Evolutionary conservation across 345 rosid species (phyloP).

Genomic region (Euclidium syriacum): DNA sequence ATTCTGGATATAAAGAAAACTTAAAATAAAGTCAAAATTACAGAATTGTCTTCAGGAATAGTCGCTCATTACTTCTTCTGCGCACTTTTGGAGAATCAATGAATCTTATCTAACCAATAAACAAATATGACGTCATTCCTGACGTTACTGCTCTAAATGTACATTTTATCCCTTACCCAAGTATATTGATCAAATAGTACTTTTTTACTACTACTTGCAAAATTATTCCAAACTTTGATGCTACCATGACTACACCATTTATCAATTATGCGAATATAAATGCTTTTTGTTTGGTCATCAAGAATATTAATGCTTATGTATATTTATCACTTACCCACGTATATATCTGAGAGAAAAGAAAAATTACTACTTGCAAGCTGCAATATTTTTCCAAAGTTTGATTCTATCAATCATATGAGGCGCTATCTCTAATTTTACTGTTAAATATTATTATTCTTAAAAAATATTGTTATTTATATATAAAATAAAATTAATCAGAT

Average conservation of each 20-base stretch:
- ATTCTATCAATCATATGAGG: too few relatives aligned
- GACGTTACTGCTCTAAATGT: constrained; percentile 5
- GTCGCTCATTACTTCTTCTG: not conserved
- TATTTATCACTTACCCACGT: too few relatives aligned
- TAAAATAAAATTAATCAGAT: too few relatives aligned
- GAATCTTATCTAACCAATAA: not conserved
- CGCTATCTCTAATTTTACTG: too few relatives aligned
- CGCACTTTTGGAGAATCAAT: not conserved
- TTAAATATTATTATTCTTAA: too few relatives aligned
- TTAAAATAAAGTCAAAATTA: not conserved
- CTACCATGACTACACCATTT: not conserved
- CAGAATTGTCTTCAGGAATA: not conserved
- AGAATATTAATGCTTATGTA: too few relatives aligned
- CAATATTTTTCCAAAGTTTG: too few relatives aligned
- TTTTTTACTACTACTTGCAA: not conserved
- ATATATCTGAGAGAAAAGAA: too few relatives aligned
- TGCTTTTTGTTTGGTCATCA: too few relatives aligned
- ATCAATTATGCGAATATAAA: not conserved
- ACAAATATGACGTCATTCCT: constrained; percentile 21
- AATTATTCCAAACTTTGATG: not conserved
- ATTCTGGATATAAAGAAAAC: not conserved
- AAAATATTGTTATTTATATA: too few relatives aligned
- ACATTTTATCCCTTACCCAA: constrained; percentile 6
- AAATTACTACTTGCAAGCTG: too few relatives aligned
- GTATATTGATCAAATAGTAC: not conserved